A percentile compares a stretch with the other conserved stretches of the same genome.
Evolutionary conservation across 345 rosid species (phyloP).

Genomic region (Gossypium arboreum): DNA sequence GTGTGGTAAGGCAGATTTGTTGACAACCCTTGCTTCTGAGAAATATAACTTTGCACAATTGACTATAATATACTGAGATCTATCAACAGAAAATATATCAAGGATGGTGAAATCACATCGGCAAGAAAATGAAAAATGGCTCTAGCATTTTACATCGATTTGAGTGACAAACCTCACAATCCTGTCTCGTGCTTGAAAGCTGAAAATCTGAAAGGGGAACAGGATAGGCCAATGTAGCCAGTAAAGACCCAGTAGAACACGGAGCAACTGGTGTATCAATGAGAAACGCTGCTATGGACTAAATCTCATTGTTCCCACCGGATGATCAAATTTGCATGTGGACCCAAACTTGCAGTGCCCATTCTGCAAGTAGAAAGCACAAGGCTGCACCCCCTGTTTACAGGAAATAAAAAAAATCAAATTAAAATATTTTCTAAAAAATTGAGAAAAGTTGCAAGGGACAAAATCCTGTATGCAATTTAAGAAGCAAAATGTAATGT

Average conservation of each 20-base stretch:
- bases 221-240: conserved; percentile 52
- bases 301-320: conserved; percentile 56
- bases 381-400: conserved; percentile 46
- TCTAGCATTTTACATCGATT: conserved; percentile 34
- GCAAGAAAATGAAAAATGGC: conserved; percentile 24
- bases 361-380: conserved; percentile 46
- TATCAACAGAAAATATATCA: conserved; percentile 23
- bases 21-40: conserved; percentile 14
- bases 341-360: conserved; percentile 56
- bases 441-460: background rate
- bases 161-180: conserved; percentile 61
- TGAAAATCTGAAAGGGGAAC: conserved; percentile 62
- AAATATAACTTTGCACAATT: conserved; percentile 29
- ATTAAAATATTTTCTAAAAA: background rate
- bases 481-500: background rate
- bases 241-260: conserved; percentile 54
- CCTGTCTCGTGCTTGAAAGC: conserved; percentile 59
- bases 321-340: conserved; percentile 67
- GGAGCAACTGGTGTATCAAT: conserved; percentile 63
- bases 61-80: conserved; percentile 33
- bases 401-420: background rate
- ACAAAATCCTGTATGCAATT: background rate
- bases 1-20: conserved; percentile 24
- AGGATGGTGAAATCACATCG: conserved; percentile 19
- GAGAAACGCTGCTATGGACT: conserved; percentile 64